Conservation (phyloP, 2,329 filamentous ascomycete genomes). For the Didymella exigua region DNA sequence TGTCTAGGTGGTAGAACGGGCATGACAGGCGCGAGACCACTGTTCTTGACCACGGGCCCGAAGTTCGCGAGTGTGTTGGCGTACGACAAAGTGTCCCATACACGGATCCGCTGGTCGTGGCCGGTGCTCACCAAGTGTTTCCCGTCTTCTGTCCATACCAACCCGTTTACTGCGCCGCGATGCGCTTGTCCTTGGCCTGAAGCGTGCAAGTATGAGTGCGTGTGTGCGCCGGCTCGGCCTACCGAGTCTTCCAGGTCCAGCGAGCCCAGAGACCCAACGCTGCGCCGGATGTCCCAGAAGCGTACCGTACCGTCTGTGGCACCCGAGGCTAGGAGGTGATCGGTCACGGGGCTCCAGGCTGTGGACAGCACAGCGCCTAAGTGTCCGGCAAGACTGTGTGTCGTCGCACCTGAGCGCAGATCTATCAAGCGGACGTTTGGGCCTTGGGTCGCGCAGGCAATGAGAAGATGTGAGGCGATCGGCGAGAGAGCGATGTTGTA, state of each 20-base stretch:
- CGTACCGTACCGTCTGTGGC: constrained; percentile 83
- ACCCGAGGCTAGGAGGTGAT: constrained; percentile 81
- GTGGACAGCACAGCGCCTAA: constrained; percentile 62
- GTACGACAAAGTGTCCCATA: constrained; percentile 82
- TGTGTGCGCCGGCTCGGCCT: constrained; percentile 62
- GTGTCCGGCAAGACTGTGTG: constrained; percentile 59
- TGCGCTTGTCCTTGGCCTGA: constrained; percentile 64
- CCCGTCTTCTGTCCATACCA: constrained; percentile 84
- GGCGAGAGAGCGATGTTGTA: constrained; percentile 81
- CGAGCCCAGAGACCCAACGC: constrained; percentile 74
- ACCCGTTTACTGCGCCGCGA: constrained; percentile 78
- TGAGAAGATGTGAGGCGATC: constrained; percentile 73
- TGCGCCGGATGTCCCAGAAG: constrained; percentile 85
- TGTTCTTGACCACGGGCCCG: constrained; percentile 79
- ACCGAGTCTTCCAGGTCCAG: constrained; percentile 84
- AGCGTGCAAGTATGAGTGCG: constrained; percentile 49
- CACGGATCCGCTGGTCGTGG: constrained; percentile 81
- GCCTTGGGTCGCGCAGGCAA: constrained; percentile 87
- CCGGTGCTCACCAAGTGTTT: constrained; percentile 77
- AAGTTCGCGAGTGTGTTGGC: constrained; percentile 90
- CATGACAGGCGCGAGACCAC: constrained; percentile 47
- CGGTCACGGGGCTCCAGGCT: constrained; percentile 80
- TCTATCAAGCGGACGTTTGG: constrained; percentile 85
- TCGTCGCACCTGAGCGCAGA: constrained; percentile 76
- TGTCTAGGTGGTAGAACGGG: constrained; percentile 64